These are phyloP conservation scores for Verticillium nonalfalfae DNA, from an alignment of 2,329 filamentous ascomycete genomes.

Conservation along the genomic window DNA sequence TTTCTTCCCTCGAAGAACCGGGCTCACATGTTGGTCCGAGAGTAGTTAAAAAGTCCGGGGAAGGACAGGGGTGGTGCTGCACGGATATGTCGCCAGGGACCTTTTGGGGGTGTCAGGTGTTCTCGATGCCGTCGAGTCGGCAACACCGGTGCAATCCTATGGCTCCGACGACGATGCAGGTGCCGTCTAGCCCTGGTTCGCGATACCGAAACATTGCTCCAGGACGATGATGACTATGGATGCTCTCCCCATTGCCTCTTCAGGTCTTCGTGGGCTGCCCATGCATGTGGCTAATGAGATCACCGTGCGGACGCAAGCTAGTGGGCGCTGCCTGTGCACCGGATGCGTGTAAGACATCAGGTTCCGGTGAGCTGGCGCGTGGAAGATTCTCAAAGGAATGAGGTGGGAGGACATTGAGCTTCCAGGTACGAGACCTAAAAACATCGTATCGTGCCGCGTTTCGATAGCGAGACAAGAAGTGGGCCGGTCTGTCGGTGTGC, in stretches of 20 bases:
- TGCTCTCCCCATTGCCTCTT: not conserved
- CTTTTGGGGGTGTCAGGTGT: constrained; percentile 11
- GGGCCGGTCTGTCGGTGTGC: not conserved
- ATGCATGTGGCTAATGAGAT: not conserved
- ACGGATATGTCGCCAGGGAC: not conserved
- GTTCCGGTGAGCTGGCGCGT: not conserved
- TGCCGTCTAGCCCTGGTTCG: not conserved
- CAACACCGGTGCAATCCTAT: not conserved
- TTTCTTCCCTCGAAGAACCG: not conserved
- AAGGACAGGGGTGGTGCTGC: not conserved
- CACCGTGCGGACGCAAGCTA: not conserved
- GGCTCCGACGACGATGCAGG: not conserved
- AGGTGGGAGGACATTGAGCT: not conserved
- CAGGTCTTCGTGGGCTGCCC: not conserved
- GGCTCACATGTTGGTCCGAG: not conserved
- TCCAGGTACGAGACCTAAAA: not conserved
- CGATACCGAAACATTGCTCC: not conserved
- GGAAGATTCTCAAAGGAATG: not conserved
- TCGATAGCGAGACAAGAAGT: not conserved
- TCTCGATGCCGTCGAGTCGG: constrained; percentile 1
- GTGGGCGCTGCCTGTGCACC: not conserved
- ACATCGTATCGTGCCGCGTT: not conserved
- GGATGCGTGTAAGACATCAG: not conserved
- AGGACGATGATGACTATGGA: not conserved
- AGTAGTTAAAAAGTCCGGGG: constrained; percentile 1